Conservation (phyloP, 306 rosid species). For the Cicer yamashitae region DNA sequence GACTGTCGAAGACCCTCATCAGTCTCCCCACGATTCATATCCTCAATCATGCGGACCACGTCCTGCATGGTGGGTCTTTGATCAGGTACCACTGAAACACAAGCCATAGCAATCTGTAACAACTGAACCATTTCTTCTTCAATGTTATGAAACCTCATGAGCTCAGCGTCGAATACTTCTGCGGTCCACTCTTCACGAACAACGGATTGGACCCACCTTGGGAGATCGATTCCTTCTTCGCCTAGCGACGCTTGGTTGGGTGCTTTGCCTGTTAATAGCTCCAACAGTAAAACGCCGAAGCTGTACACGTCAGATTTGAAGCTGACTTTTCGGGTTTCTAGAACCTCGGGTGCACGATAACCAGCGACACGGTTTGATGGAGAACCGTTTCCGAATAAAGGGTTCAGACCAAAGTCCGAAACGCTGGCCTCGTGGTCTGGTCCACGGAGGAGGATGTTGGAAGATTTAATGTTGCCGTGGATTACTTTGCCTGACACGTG, state of each 20-base stretch:
- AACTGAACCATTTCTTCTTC: conserved; percentile 99
- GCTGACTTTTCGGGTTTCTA: conserved; percentile 77
- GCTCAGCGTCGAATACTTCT: conserved; percentile 91
- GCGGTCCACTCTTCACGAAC: conserved; percentile 99
- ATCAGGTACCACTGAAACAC: conserved; percentile 89
- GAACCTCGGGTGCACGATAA: conserved; percentile 83
- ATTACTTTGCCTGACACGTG: conserved; percentile 85
- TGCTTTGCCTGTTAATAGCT: conserved; percentile 90
- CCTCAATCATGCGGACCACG: conserved; percentile 95
- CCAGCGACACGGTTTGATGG: conserved; percentile 86
- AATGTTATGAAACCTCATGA: conserved; percentile 88
- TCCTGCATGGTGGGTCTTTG: conserved; percentile 89
- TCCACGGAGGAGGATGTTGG: conserved; percentile 81
- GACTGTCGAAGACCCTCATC: conserved; percentile 89
- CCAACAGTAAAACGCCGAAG: conserved; percentile 85
- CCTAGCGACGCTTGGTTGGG: conserved; percentile 95
- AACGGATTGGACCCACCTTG: conserved; percentile 98
- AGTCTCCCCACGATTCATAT: conserved; percentile 78
- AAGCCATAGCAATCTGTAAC: conserved; percentile 88
- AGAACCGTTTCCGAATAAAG: conserved; percentile 68
- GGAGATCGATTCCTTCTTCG: conserved; percentile 91
- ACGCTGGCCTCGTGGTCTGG: conserved; percentile 66
- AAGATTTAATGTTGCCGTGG: conserved; percentile 91
- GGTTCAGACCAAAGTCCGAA: conserved; percentile 85
- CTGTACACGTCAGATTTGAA: conserved; percentile 97